A percentile compares a stretch with the other conserved stretches of the same genome.
Evolutionary conservation across 805 yeast species (phyloP).

Genomic region (Myxozyma kluyveri): DNA sequence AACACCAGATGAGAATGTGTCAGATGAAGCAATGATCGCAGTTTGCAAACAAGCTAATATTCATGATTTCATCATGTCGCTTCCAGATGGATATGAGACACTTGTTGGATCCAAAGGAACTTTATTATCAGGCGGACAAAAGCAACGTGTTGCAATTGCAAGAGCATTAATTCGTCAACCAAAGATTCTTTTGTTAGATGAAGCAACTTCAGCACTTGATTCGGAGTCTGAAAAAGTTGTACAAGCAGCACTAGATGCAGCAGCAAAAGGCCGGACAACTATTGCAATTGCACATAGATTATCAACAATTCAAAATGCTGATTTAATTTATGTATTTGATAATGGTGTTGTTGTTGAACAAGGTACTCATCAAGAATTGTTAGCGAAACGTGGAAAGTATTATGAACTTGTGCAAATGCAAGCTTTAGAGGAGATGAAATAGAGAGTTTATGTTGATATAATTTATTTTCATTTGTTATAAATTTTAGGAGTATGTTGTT

Average conservation of each 20-base stretch:
- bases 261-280: slow-evolving; percentile 63
- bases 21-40: slow-evolving; percentile 41
- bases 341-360: slow-evolving; percentile 55
- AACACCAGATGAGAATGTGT: slow-evolving; percentile 35
- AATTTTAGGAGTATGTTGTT: no score
- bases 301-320: slow-evolving; percentile 55
- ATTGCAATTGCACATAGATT: slow-evolving; percentile 75
- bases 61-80: slow-evolving; percentile 47
- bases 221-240: slow-evolving; percentile 64
- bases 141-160: slow-evolving; percentile 64
- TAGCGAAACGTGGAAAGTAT: slow-evolving; percentile 40
- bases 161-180: slow-evolving; percentile 60
- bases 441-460: no score
- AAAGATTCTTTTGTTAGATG: slow-evolving; percentile 55
- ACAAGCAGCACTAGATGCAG: slow-evolving; percentile 57
- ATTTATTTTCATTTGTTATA: no score
- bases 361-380: slow-evolving; percentile 48
- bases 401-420: slow-evolving; percentile 44
- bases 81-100: slow-evolving; percentile 54
- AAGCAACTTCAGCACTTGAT: slow-evolving; percentile 55
- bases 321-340: slow-evolving; percentile 51
- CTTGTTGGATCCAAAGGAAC: slow-evolving; percentile 51
- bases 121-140: slow-evolving; percentile 61
- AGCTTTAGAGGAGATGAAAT: slow-evolving; percentile 45
- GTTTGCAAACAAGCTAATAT: slow-evolving; percentile 56